A percentile compares a stretch with the other conserved stretches of the same genome.
Conservation (phyloP, 306 rosid genomes). For the Cicer pinnatifidum region DNA sequence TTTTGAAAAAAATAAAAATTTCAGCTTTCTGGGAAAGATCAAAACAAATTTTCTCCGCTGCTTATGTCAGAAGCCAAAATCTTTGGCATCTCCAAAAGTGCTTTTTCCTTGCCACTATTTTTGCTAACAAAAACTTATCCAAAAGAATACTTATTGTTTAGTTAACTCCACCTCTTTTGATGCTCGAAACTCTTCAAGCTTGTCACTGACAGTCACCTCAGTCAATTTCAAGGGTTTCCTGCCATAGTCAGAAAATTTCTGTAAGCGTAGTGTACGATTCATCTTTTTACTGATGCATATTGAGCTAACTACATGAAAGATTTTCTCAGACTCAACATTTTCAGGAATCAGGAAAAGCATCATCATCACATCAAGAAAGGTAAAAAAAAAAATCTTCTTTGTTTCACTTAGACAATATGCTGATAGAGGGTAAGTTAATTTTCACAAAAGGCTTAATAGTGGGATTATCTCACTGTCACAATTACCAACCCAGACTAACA, state of each 20-base stretch:
- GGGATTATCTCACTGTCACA: conserved; percentile 7
- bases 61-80: conserved; percentile 27
- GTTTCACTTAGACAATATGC: conserved; percentile 23
- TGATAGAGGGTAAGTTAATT: neutral
- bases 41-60: neutral
- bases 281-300: conserved; percentile 12
- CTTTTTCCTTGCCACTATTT: neutral
- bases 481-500: conserved; percentile 26
- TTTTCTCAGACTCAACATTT: conserved; percentile 30
- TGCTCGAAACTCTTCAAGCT: conserved; percentile 91
- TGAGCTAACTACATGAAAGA: conserved; percentile 17
- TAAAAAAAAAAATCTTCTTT: conserved; percentile 14
- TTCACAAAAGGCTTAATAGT: neutral
- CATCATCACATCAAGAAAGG: neutral
- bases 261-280: conserved; percentile 23
- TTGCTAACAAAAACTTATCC: conserved; percentile 10
- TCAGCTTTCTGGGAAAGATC: conserved; percentile 7
- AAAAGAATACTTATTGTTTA: conserved; percentile 32
- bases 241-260: conserved; percentile 38
- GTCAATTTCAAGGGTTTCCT: conserved; percentile 79
- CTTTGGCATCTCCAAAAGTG: neutral
- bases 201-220: conserved; percentile 91
- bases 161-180: conserved; percentile 77
- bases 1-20: neutral
- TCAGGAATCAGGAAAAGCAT: neutral